These are phyloP conservation scores for Xylariaceae sp. DNA, from an alignment of 2,329 filamentous ascomycete species.

Conservation along the genomic window DNA sequence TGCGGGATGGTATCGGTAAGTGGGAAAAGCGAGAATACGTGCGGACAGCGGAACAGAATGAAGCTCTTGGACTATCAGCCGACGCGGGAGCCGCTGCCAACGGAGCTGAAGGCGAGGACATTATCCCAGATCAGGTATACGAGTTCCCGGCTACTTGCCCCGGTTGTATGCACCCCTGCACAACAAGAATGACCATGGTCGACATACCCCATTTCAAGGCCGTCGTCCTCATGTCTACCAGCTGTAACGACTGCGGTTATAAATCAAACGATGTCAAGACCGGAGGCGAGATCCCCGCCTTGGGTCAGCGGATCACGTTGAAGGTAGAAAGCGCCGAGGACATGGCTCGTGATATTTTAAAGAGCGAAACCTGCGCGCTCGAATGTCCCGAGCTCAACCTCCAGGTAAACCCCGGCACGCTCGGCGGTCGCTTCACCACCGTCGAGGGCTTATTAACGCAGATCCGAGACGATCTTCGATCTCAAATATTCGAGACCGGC, in stretches of 20 bases:
- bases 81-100: conserved; percentile 44
- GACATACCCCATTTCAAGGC: conserved; percentile 98
- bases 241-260: conserved; percentile 88
- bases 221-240: conserved; percentile 90
- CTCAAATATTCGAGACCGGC: conserved; percentile 76
- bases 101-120: conserved; percentile 71
- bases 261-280: conserved; percentile 97
- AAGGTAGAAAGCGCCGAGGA: conserved; percentile 64
- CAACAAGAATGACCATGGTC: conserved; percentile 97
- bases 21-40: conserved; percentile 82
- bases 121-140: conserved; percentile 88
- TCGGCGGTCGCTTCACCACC: conserved; percentile 94
- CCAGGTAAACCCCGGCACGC: conserved; percentile 83
- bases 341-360: conserved; percentile 87
- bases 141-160: conserved; percentile 88
- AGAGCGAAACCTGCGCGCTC: conserved; percentile 86
- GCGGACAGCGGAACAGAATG: conserved; percentile 81
- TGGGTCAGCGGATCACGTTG: conserved; percentile 78
- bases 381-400: conserved; percentile 83
- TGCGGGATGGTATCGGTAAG: conserved; percentile 74
- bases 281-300: conserved; percentile 81
- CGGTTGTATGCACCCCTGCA: conserved; percentile 78
- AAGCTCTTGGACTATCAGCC: conserved; percentile 65
- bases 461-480: conserved; percentile 81
- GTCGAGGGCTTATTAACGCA: conserved; percentile 91